These are phyloP conservation scores for Rhodomyrtus tomentosa DNA, from an alignment of 345 rosid species.

Conservation along the genomic window DNA sequence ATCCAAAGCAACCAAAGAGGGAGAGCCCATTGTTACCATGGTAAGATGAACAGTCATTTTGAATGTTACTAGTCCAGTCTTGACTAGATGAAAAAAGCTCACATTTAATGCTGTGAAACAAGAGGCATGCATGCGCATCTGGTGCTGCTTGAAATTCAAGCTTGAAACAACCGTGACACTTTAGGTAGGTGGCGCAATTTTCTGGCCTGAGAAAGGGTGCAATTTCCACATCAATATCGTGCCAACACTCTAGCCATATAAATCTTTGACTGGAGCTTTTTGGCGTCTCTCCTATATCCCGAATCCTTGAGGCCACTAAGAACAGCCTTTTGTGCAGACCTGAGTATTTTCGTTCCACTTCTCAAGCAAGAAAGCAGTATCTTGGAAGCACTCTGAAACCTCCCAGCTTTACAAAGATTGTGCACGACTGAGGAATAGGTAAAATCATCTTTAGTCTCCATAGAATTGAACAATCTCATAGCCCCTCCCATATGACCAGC, in stretches of 20 bases:
- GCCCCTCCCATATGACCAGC: slow-evolving; percentile 47
- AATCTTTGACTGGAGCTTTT: slow-evolving; percentile 41
- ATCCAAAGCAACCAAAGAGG: not conserved
- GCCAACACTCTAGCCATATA: slow-evolving; percentile 21
- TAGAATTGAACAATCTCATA: slow-evolving; percentile 40
- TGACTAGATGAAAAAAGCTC: not conserved
- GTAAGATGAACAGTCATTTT: not conserved
- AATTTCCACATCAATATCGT: slow-evolving; percentile 6
- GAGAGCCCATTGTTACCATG: not conserved
- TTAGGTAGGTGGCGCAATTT: not conserved
- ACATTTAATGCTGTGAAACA: not conserved
- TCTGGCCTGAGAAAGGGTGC: not conserved
- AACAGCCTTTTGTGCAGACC: slow-evolving; percentile 58
- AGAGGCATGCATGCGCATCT: not conserved
- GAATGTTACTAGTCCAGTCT: not conserved
- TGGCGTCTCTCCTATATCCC: slow-evolving; percentile 45
- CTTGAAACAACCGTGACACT: not conserved
- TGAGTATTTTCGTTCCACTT: slow-evolving; percentile 49
- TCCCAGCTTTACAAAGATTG: slow-evolving; percentile 62
- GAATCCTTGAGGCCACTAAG: slow-evolving; percentile 47
- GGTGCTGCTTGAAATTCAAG: not conserved
- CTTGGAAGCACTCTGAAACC: slow-evolving; percentile 53
- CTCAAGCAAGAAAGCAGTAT: slow-evolving; percentile 50
- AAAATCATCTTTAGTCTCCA: slow-evolving; percentile 68
- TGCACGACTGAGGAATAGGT: slow-evolving; percentile 65